Evolutionary conservation across 2,329 filamentous ascomycete genomes (phyloP), one percentile per base, ranked within the genome.

Genomic region (Cercospora berteroae): DNA sequence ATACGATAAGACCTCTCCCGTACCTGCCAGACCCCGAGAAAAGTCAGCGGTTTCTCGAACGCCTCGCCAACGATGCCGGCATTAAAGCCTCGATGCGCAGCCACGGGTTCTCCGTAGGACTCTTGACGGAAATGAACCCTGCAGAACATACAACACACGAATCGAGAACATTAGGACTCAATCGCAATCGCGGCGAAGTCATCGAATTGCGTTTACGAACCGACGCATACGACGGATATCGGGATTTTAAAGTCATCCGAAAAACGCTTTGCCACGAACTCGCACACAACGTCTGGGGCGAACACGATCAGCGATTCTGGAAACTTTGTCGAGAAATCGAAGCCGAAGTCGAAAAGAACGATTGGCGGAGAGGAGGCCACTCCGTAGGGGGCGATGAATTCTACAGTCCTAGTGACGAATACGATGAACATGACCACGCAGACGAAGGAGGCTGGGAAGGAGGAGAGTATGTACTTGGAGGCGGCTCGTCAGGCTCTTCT

Each of bases 111-210:
- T 87, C 86, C 20, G 95, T 99, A 0, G 90, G 90, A 0, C 80
- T 98, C 3, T 84, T 99, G 27, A 97, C 94, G 0, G 95, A 99
- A 80, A 98, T 99, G 94, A 91, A 99, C 74, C 95, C 95, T 0
- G 84, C 89, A 0, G 86, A 89, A 72, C 88, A 97, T 79, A 97
- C 94, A 0, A 91, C 87, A 3, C 90, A 92, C 75, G 90, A 95
- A n/a, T 89, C 89, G 60, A 86, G 92, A 55, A 94, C 92, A 1
- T 81, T 98, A 0, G 95, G 95, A 0, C 79, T 98, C 48, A 99
- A 99, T 77, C 84, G 93, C 10, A 97, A 98, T 76, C 80, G 84
- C 2, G 95, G 95, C 68, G 90, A 97, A 78, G 92, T 93, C 1
- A 97, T 99, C 65, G 94, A 98, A 83, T 80, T 99, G 69, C 84